phyloP scores from a whole-genome alignment of 2,329 filamentous ascomycete species.

The Colletotrichum orbiculare region DNA sequence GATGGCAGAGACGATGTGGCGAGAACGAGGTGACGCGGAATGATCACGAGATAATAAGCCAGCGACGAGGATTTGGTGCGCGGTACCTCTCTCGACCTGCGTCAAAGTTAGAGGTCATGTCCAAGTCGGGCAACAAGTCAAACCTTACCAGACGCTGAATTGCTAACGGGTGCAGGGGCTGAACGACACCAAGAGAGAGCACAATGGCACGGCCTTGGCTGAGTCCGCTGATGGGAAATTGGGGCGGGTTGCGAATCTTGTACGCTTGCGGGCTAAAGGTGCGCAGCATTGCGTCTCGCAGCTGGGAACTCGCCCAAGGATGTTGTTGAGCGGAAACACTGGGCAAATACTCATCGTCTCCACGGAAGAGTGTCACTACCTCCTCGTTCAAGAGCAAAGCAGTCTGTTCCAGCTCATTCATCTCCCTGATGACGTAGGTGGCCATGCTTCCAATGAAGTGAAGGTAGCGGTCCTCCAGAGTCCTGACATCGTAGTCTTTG shows the following conservation, averaged over 20 bases:
- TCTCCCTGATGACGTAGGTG: conserved; percentile 49
- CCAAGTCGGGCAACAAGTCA: neutral
- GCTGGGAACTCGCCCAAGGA: conserved; percentile 25
- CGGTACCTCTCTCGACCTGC: conserved; percentile 51
- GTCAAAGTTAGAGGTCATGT: conserved; percentile 17
- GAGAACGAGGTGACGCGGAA: conserved; percentile 40
- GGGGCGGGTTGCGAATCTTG: conserved; percentile 31
- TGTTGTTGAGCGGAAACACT: conserved; percentile 13
- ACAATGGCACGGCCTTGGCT: conserved; percentile 36
- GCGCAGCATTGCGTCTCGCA: conserved; percentile 32
- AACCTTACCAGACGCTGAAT: conserved; percentile 49
- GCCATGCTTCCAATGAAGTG: conserved; percentile 50
- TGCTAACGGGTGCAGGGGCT: conserved; percentile 47
- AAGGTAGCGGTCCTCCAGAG: conserved; percentile 48
- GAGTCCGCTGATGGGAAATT: conserved; percentile 35
- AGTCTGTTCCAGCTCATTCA: conserved; percentile 51
- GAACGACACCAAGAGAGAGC: conserved; percentile 53
- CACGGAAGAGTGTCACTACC: conserved; percentile 52
- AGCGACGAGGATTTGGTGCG: conserved; percentile 43
- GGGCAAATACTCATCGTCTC: conserved; percentile 24
- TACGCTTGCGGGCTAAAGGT: conserved; percentile 26
- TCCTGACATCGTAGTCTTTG: conserved; percentile 37
- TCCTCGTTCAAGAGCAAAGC: conserved; percentile 46
- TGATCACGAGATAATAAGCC: conserved; percentile 34
- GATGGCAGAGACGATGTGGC: conserved; percentile 46